Evolutionary conservation across 768 basidiomycete species (phyloP).

Genomic region (Cantharellus anzutake): DNA sequence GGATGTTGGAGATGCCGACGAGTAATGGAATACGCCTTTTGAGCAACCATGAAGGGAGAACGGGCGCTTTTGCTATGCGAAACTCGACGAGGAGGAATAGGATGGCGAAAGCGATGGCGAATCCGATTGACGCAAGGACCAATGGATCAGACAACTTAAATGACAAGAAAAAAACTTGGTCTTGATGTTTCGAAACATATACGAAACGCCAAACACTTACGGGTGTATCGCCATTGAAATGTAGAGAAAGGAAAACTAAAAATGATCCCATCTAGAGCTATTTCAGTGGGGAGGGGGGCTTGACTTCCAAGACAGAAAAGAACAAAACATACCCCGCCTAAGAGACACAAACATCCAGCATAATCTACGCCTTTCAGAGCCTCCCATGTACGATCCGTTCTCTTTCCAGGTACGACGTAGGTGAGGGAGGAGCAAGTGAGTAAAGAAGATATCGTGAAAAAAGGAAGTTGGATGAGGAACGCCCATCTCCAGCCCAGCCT

Average conservation of each 20-base stretch:
- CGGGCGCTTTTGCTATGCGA: slow-evolving; percentile 44
- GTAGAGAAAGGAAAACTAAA: slow-evolving; percentile 49
- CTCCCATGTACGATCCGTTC: slow-evolving; percentile 38
- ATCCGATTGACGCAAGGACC: slow-evolving; percentile 33
- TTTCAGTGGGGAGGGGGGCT: too few relatives aligned
- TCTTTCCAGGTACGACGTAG: slow-evolving; percentile 52
- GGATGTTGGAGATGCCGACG: slow-evolving; percentile 29
- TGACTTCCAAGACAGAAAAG: background rate
- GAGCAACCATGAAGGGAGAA: slow-evolving; percentile 48
- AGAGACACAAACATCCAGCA: slow-evolving; percentile 42
- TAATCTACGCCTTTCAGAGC: slow-evolving; percentile 63
- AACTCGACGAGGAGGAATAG: slow-evolving; percentile 46
- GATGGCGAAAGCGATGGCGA: slow-evolving; percentile 26
- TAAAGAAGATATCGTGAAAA: slow-evolving; percentile 26
- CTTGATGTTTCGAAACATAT: too few relatives aligned
- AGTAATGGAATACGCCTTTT: slow-evolving; percentile 50
- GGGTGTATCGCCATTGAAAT: slow-evolving; percentile 53
- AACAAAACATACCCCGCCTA: slow-evolving; percentile 32
- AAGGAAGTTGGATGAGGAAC: slow-evolving; percentile 38
- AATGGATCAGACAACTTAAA: slow-evolving; percentile 35
- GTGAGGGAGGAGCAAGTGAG: slow-evolving; percentile 37
- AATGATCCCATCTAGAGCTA: slow-evolving; percentile 26
- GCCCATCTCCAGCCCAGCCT: slow-evolving; percentile 74
- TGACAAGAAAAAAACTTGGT: too few relatives aligned
- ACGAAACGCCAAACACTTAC: slow-evolving; percentile 12